Evolutionary conservation across 208 protist species (phyloP).

Genomic region (Acanthamoeba healyi): DNA sequence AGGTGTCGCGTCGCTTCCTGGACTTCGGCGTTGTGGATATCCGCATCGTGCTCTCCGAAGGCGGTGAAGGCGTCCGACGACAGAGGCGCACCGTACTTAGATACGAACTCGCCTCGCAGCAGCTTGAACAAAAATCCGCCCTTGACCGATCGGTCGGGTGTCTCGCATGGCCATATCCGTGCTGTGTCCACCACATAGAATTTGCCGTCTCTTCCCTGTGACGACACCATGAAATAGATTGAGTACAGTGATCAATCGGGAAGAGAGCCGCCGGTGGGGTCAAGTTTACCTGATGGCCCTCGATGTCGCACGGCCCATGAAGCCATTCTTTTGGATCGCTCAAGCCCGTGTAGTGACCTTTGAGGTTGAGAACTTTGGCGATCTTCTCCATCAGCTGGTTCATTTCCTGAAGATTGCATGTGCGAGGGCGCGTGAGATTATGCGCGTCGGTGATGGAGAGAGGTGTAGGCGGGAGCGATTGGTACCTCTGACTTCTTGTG

Average conservation of each 20-base stretch:
- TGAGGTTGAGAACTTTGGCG: slow-evolving; percentile 80
- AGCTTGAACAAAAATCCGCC: slow-evolving; percentile 73
- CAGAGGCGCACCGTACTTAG: slow-evolving; percentile 44
- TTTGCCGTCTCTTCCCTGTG: slow-evolving; percentile 45
- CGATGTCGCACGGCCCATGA: slow-evolving; percentile 77
- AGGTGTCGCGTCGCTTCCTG: slow-evolving; percentile 48
- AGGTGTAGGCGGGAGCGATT: not conserved
- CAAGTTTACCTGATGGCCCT: slow-evolving; percentile 60
- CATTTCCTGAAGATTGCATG: slow-evolving; percentile 35
- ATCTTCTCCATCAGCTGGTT: slow-evolving; percentile 82
- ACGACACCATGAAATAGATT: not conserved
- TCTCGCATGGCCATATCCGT: slow-evolving; percentile 62
- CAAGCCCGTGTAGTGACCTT: slow-evolving; percentile 74
- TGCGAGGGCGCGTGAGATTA: too few species aligned
- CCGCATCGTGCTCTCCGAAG: slow-evolving; percentile 72
- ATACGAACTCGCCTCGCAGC: slow-evolving; percentile 68
- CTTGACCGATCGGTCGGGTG: slow-evolving; percentile 60
- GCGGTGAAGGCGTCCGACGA: slow-evolving; percentile 67
- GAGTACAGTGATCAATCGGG: not conserved
- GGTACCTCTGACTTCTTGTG: slow-evolving; percentile 67
- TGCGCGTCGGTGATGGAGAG: not conserved
- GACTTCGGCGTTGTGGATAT: slow-evolving; percentile 67
- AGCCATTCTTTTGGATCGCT: slow-evolving; percentile 34
- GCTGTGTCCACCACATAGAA: slow-evolving; percentile 70
- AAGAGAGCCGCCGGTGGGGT: too few species aligned